Base-by-base conservation (phyloP, 2,329 filamentous ascomycete genomes). In the Fusarium virguliforme region DNA sequence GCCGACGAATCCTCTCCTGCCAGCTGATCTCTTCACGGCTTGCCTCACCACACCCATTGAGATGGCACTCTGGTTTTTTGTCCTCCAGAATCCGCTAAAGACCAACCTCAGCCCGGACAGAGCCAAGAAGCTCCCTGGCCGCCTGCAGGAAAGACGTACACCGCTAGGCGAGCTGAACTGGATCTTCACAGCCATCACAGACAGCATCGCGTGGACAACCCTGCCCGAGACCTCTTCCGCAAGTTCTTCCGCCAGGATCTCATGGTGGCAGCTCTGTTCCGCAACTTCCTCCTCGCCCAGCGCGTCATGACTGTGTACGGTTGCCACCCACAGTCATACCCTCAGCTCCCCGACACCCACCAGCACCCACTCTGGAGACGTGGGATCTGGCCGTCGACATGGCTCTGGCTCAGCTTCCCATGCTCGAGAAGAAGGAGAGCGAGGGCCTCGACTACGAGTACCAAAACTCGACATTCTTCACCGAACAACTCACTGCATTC, bases 151-250 rank as follows among this genome's bases (percentile, higher is more conserved):
- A 81, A 89, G 96, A 66, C 88, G 96, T 77, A 98, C 96, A 55
- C 96, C 96, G 8, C 87, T 99, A 35, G 96, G 96, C 68, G 96
- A 99, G 82, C 85, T 99, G 13, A 99, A 99, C 78, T 99, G 96
- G 96, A 99, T 99, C 37, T 98, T 99, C 78, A 99, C 96, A 1
- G 96, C 96, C 60, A 98, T 99, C 72, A 99, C 96, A 0, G 96
- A 99, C 79, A 98, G 95, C 1, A 99, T 99, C 76, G 96, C 96
- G 0, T 99, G 96, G 96, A 98, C 97, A 34, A 97, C 94, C 6
- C 84, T 99, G 4, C 95, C 4, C 92, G 95, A 50, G 90, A 94
- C 22, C 84, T 98, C 10, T 99, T 99, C 83, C 95, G 97, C 81
- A 97, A 97, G 81, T 93, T 98, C 66, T 99, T 99, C 81, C 87